Conservation (phyloP, 1,284 basidiomycete species). For the Earliella scabrosa region DNA sequence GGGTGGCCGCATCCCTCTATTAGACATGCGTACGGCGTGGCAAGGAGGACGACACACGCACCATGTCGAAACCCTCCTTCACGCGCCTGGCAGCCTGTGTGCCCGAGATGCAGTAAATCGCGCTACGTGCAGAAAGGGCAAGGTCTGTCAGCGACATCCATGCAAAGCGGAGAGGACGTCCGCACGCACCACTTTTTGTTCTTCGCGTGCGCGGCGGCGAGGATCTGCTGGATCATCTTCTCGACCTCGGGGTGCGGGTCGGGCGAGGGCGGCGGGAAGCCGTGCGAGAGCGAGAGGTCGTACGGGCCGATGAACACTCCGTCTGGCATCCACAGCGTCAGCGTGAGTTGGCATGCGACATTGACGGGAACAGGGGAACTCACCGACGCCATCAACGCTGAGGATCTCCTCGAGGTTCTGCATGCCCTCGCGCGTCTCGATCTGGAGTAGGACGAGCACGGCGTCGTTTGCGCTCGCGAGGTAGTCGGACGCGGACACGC, state of each 20-base stretch:
- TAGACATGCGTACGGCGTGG: too few species aligned
- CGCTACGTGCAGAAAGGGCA: too few species aligned
- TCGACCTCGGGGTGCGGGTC: conserved; percentile 69
- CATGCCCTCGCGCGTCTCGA: conserved; percentile 65
- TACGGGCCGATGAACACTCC: conserved; percentile 72
- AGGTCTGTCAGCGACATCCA: too few species aligned
- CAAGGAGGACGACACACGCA: conserved; percentile 37
- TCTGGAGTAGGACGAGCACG: conserved; percentile 68
- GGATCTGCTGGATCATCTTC: conserved; percentile 60
- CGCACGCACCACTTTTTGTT: conserved; percentile 75
- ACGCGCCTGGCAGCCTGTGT: conserved; percentile 42
- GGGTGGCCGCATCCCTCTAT: too few species aligned
- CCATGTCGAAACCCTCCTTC: conserved; percentile 47
- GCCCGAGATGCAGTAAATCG: conserved; percentile 42
- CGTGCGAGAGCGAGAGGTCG: conserved; percentile 64
- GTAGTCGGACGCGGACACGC: conserved; percentile 52
- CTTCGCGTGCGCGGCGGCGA: conserved; percentile 53
- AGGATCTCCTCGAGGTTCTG: conserved; percentile 66
- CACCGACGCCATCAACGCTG: conserved; percentile 65
- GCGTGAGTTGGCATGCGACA: too few species aligned
- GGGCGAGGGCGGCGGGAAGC: conserved; percentile 60
- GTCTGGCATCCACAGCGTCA: too few species aligned
- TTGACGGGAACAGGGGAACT: conserved; percentile 17
- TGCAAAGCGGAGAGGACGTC: too few species aligned
- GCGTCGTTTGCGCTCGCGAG: conserved; percentile 58